Conservation (phyloP, 306 rosid genomes). For the Cucurbita pepo region DNA sequence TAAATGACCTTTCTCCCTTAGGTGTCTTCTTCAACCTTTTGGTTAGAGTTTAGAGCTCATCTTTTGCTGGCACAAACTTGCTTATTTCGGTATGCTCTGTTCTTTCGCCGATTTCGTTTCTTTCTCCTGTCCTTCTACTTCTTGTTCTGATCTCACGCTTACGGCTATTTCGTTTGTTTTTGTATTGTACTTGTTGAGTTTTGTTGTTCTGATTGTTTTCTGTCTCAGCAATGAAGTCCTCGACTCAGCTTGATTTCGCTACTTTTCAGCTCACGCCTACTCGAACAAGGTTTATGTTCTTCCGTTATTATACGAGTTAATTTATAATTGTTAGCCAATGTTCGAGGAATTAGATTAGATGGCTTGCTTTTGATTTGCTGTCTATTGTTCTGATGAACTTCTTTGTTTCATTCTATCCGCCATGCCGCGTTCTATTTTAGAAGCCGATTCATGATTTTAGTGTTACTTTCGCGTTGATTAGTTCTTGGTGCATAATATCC, state of each 20-base stretch:
- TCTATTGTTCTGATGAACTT: background rate
- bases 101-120: background rate
- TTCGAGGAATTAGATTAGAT: background rate
- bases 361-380: background rate
- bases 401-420: slow-evolving; percentile 14
- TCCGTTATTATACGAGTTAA: background rate
- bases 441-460: slow-evolving; percentile 1
- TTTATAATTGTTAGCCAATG: slow-evolving; percentile 6
- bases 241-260: slow-evolving; percentile 63
- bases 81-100: slow-evolving; percentile 2
- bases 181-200: background rate
- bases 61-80: slow-evolving; percentile 10
- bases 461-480: background rate
- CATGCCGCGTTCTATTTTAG: slow-evolving; percentile 1
- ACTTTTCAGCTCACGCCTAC: slow-evolving; percentile 95
- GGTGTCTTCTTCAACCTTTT: slow-evolving; percentile 16
- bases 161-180: background rate
- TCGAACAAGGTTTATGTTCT: slow-evolving; percentile 53
- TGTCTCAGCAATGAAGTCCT: slow-evolving; percentile 40
- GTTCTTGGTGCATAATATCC: background rate
- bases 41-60: slow-evolving; percentile 11
- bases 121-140: background rate
- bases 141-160: slow-evolving; percentile 25
- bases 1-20: slow-evolving; percentile 9
- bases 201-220: background rate